Percentiles rank a stretch among this genome's conserved stretches.
These are phyloP conservation scores for Neonectria neomacrospora DNA, from an alignment of 2,329 filamentous ascomycete genomes.

Conservation along the genomic window DNA sequence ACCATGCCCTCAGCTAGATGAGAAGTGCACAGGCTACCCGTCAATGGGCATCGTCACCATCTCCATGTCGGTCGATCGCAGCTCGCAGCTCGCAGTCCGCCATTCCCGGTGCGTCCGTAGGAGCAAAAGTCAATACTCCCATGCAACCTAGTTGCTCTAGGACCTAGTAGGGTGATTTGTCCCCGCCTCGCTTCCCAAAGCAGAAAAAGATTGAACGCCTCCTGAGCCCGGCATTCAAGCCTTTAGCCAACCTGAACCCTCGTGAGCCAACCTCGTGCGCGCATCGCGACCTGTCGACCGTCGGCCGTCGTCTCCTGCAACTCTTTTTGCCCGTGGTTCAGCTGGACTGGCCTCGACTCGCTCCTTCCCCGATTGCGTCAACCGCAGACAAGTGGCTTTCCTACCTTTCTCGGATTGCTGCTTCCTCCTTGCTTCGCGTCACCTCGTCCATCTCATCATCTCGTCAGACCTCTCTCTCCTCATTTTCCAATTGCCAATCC, in stretches of 20 bases:
- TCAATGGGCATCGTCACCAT: no score
- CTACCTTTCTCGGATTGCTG: not conserved
- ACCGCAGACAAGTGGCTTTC: conserved; percentile 9
- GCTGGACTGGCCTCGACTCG: conserved; percentile 17
- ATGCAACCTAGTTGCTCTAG: not conserved
- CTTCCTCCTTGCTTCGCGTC: not conserved
- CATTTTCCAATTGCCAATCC: not conserved
- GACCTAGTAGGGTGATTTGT: not conserved
- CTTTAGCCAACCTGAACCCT: conserved; percentile 6
- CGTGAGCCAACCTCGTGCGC: conserved; percentile 20
- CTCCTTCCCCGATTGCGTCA: conserved; percentile 12
- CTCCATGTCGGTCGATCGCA: not conserved
- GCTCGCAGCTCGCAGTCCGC: no score
- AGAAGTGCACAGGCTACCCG: not conserved
- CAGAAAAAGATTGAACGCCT: conserved; percentile 29
- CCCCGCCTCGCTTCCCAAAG: conserved; percentile 15
- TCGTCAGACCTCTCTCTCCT: not conserved
- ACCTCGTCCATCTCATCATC: not conserved
- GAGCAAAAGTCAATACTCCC: not conserved
- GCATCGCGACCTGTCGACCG: conserved; percentile 23
- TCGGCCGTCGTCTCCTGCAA: conserved; percentile 9
- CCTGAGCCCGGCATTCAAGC: conserved; percentile 10
- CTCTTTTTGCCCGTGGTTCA: conserved; percentile 8
- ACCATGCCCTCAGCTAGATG: conserved; percentile 27
- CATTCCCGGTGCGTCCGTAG: not conserved